Percentiles rank a stretch among this genome's conserved stretches.
Evolutionary conservation across 2,329 filamentous ascomycete genomes (phyloP).

Genomic region (Fusarium luffae): DNA sequence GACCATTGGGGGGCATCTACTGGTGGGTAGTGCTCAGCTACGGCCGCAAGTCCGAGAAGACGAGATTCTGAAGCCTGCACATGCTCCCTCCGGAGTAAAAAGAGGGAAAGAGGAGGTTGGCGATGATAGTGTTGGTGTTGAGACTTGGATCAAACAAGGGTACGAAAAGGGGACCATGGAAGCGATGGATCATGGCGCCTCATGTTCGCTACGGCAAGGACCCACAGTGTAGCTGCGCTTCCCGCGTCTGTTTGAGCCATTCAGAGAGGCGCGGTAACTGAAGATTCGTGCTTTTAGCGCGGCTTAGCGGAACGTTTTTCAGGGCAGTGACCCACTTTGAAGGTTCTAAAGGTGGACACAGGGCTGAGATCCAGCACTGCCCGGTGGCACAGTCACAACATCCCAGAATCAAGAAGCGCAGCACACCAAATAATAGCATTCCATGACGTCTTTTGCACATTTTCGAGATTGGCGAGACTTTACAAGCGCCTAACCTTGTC

Average conservation of each 20-base stretch:
- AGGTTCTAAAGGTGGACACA: conserved; percentile 28
- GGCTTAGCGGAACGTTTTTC: not conserved
- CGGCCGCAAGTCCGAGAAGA: conserved; percentile 38
- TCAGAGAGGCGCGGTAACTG: conserved; percentile 3
- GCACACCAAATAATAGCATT: conserved; percentile 12
- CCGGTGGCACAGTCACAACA: conserved; percentile 35
- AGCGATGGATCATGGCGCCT: conserved; percentile 7
- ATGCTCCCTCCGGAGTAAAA: conserved; percentile 38
- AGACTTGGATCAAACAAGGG: conserved; percentile 9
- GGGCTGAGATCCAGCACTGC: conserved; percentile 36
- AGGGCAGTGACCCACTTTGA: not conserved
- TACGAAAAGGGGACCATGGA: conserved; percentile 20
- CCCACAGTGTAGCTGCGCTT: conserved; percentile 14
- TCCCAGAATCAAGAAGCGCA: conserved; percentile 12
- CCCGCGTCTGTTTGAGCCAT: conserved; percentile 37
- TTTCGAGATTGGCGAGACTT: conserved; percentile 9
- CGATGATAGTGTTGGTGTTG: conserved; percentile 26
- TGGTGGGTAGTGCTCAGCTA: conserved; percentile 20
- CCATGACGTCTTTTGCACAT: conserved; percentile 1
- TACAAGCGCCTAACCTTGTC: conserved; percentile 3
- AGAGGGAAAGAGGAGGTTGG: conserved; percentile 7
- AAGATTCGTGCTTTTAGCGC: not conserved
- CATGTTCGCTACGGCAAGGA: conserved; percentile 7
- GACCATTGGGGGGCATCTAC: conserved; percentile 49
- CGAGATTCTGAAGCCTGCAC: conserved; percentile 35